Conservation (phyloP, 306 rosid species). For the Begonia masoniana region DNA sequence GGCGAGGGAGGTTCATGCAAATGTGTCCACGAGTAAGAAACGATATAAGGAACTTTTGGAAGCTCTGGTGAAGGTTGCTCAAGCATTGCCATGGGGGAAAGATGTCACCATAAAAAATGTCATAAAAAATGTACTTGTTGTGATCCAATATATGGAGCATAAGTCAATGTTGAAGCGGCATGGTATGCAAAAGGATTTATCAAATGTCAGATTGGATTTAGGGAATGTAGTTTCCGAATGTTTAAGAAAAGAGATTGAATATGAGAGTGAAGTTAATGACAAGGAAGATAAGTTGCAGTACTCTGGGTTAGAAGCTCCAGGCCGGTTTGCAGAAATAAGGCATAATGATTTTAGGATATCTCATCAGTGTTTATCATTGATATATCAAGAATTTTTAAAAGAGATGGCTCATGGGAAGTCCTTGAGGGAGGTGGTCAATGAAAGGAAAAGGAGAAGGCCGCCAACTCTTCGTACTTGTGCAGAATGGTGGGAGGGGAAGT, state of each 20-base stretch:
- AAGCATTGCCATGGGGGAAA: constrained; percentile 80
- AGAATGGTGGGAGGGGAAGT: constrained; percentile 78
- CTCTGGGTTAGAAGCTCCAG: constrained; percentile 13
- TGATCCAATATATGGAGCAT: constrained; percentile 65
- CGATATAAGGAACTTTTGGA: constrained; percentile 56
- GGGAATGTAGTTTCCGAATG: constrained; percentile 36
- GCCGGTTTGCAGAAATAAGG: not conserved
- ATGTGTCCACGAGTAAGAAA: constrained; percentile 36
- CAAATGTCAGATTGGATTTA: constrained; percentile 29
- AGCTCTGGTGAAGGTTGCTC: constrained; percentile 56
- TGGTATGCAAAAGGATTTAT: constrained; percentile 20
- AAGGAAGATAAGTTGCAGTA: constrained; percentile 22
- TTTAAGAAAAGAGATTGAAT: constrained; percentile 19
- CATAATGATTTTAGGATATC: constrained; percentile 31
- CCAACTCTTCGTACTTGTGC: constrained; percentile 21
- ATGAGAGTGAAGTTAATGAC: constrained; percentile 11
- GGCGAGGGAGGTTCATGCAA: constrained; percentile 45
- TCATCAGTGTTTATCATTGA: constrained; percentile 45
- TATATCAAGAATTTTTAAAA: constrained; percentile 27
- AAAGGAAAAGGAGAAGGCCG: constrained; percentile 11
- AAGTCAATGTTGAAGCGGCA: constrained; percentile 37
- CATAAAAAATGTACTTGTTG: constrained; percentile 40
- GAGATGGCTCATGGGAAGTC: constrained; percentile 12
- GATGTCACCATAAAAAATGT: constrained; percentile 53
- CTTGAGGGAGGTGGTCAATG: constrained; percentile 15